A percentile compares a stretch with the other conserved stretches of the same genome.
phyloP scores from a whole-genome alignment of 2,329 filamentous ascomycete genomes.

The Cladophialophora exuberans region DNA sequence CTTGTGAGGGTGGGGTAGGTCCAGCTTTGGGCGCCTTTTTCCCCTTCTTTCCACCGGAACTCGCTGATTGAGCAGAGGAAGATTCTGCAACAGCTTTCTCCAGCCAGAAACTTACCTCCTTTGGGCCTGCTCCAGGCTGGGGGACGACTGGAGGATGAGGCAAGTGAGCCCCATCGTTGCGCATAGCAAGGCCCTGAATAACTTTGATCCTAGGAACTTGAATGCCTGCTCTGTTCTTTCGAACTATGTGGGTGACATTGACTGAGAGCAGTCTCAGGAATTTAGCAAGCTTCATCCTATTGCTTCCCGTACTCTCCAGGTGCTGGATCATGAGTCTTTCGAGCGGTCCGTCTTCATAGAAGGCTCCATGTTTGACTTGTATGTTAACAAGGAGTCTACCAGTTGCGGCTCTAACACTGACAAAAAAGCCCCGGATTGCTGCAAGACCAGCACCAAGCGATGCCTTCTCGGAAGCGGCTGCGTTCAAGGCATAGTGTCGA shows the following conservation, averaged over 20 bases:
- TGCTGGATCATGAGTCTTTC: not conserved
- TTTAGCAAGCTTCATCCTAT: not conserved
- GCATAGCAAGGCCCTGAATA: not conserved
- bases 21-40: not conserved
- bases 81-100: too few relatives aligned
- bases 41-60: not conserved
- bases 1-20: constrained; percentile 34
- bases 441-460: not conserved
- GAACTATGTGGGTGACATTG: not conserved
- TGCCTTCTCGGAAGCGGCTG: not conserved
- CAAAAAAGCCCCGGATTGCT: constrained; percentile 6
- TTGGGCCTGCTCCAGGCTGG: constrained; percentile 51
- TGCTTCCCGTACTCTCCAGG: not conserved
- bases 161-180: constrained; percentile 9
- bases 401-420: constrained; percentile 6
- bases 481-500: not conserved
- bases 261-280: not conserved
- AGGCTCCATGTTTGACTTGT: constrained; percentile 1
- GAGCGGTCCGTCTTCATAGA: constrained; percentile 3
- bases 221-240: not conserved
- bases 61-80: too few relatives aligned
- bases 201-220: not conserved
- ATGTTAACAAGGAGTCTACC: constrained; percentile 1
- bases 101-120: constrained; percentile 60
- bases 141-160: constrained; percentile 42